Base-by-base conservation (phyloP, 495 filamentous ascomycete species). In the Penicillium mononematosum region DNA sequence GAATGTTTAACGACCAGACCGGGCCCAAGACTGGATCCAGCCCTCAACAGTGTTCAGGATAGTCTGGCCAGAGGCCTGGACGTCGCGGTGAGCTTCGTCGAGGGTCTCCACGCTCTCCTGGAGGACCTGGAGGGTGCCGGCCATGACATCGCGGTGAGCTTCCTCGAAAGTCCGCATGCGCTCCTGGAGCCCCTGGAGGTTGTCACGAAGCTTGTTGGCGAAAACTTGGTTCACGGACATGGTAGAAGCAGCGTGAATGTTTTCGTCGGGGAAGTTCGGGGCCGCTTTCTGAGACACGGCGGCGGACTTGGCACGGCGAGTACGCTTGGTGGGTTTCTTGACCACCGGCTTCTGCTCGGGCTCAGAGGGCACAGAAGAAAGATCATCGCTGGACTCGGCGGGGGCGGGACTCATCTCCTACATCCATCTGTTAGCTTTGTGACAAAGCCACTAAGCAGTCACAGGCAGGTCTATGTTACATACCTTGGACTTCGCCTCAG, bases 1-100 rank as follows among this genome's bases (percentile, higher is more conserved):
- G 20, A 12, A 45, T 7, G 5, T 19, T 55, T 50, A 66, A 22
- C 44, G 19, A 16, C 61, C 58, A 11, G 20, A 25, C 7, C n/a
- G 16, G 16, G 38, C 19, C 62, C 62, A 67, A 9, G 31, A 14
- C 17, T 38, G 58, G 3, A 59, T 17, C 66, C 66, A 70, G 25
- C 5, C 25, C 1, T 65, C 57, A 24, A 69, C 42, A 4, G 51
- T 39, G n/a, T 49, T 11, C 24, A 62, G 58, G 3, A 63, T 57
- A 44, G 51, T 17, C 2, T 53, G 29, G 7, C 60, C 47, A 43
- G 64, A 45, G n/a, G 53, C 55, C 42, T 66, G 46, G 8, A 51
- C 54, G 11, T 50, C 45, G 1, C 47, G 17, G 19, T 62, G 32
- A 41, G 69, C 58, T 27, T 57, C 41, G 12, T 58, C 53, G 7